A percentile compares a stretch with the other conserved stretches of the same genome.
phyloP scores from a whole-genome alignment of 2,329 filamentous ascomycete species.

The Phyllosticta citrichinensis region DNA sequence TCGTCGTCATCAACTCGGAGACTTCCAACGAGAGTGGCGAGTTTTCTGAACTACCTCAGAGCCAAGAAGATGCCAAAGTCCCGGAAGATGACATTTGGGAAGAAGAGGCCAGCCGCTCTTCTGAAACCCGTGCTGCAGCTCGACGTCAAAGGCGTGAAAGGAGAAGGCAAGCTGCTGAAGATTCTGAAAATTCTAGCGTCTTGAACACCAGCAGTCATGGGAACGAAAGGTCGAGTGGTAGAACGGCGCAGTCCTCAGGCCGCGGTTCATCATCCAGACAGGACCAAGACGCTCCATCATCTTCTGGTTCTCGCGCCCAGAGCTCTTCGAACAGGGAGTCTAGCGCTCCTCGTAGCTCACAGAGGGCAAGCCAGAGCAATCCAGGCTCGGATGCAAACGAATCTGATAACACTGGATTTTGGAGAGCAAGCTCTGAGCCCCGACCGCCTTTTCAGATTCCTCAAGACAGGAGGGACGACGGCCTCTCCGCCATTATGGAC shows the following conservation, averaged over 20 bases:
- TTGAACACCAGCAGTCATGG: constrained; percentile 15
- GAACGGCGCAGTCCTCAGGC: background rate
- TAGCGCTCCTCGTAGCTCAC: constrained; percentile 14
- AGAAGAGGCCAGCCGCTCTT: constrained; percentile 32
- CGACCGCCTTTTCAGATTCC: constrained; percentile 14
- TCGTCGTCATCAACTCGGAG: constrained; percentile 16
- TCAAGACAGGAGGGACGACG: constrained; percentile 20
- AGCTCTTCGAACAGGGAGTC: constrained; percentile 17
- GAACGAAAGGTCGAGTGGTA: background rate
- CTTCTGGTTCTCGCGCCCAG: background rate
- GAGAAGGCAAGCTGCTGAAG: background rate
- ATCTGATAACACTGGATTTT: constrained; percentile 26
- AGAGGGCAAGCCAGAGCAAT: background rate
- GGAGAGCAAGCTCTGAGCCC: constrained; percentile 21
- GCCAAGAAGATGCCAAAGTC: constrained; percentile 11
- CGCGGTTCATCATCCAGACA: constrained; percentile 16
- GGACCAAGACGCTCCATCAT: background rate
- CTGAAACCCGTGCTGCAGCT: background rate
- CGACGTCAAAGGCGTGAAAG: background rate
- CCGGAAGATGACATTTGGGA: constrained; percentile 36
- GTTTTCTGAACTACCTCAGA: background rate
- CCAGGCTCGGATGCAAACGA: background rate
- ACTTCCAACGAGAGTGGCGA: constrained; percentile 1
- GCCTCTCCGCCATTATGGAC: constrained; percentile 21
- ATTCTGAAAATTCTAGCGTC: constrained; percentile 17